phyloP scores from a whole-genome alignment of 345 rosid genomes.

The Linum tenue region DNA sequence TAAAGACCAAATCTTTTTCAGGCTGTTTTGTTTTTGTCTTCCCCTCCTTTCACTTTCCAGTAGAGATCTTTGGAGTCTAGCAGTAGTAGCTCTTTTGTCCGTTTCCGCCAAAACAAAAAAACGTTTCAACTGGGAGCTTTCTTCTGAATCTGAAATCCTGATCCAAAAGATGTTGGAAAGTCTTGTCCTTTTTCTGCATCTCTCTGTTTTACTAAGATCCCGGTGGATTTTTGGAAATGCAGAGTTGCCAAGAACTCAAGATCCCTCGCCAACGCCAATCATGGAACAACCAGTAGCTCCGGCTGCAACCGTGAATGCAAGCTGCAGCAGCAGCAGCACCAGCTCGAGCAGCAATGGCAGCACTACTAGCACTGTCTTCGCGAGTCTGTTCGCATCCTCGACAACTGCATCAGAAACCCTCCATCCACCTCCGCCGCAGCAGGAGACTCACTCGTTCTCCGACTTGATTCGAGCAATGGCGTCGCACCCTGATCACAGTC shows the following conservation, averaged over 20 bases:
- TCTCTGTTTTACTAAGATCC: too few species aligned
- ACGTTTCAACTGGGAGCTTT: too few species aligned
- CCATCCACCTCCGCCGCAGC: conserved; percentile 37
- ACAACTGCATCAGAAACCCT: conserved; percentile 48
- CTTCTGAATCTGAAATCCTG: conserved; percentile 18
- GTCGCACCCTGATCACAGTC: conserved; percentile 24
- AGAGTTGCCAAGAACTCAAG: conserved; percentile 44
- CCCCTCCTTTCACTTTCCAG: too few species aligned
- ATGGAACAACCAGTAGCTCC: conserved; percentile 33
- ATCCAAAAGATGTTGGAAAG: conserved; percentile 1
- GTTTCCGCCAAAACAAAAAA: neutral
- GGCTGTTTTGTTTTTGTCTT: too few species aligned
- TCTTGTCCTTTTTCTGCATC: too few species aligned
- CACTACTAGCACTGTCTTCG: conserved; percentile 41
- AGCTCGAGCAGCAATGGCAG: conserved; percentile 44
- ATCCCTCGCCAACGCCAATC: conserved; percentile 19
- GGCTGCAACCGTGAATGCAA: conserved; percentile 31
- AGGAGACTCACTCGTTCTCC: conserved; percentile 27
- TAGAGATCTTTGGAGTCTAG: conserved; percentile 19
- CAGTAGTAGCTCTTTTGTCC: conserved; percentile 39
- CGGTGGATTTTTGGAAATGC: conserved; percentile 7
- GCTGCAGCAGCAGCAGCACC: conserved; percentile 32
- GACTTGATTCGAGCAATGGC: conserved; percentile 39
- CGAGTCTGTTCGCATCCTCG: conserved; percentile 71
- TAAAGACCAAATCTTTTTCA: conserved; percentile 10